Evolutionary conservation across 176 grass and related monocot genomes (phyloP).

Genomic region (Triticum dicoccoides): DNA sequence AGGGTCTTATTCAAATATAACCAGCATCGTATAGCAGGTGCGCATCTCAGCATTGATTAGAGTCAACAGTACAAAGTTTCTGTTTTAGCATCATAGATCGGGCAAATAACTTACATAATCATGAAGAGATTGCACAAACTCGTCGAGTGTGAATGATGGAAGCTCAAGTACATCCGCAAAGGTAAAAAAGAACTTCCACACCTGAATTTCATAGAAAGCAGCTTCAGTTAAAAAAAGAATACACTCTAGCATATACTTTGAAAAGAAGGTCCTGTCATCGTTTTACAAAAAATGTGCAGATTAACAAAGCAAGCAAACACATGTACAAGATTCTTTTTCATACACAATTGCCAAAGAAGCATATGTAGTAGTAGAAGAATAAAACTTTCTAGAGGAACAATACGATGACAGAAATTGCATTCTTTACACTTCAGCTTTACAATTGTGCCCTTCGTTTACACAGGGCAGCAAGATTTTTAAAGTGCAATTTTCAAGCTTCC

Average conservation of each 20-base stretch:
- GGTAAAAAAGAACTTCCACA: slow-evolving; percentile 97
- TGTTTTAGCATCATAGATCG: slow-evolving; percentile 3
- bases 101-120: slow-evolving; percentile 79
- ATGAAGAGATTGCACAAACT: slow-evolving; percentile 97
- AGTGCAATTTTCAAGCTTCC: slow-evolving; percentile 1
- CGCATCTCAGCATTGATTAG: not conserved
- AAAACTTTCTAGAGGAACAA: not conserved
- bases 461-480: not conserved
- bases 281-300: not conserved
- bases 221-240: slow-evolving; percentile 13
- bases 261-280: not conserved
- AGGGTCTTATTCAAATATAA: slow-evolving; percentile 10
- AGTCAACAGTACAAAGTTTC: not conserved
- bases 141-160: slow-evolving; percentile 89
- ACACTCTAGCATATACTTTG: slow-evolving; percentile 5
- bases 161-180: slow-evolving; percentile 85
- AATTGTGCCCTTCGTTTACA: not conserved
- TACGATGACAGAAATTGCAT: not conserved
- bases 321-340: not conserved
- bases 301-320: not conserved
- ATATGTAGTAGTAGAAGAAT: not conserved
- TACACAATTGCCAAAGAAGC: not conserved
- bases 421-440: not conserved
- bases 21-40: not conserved
- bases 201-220: slow-evolving; percentile 48